Percentiles rank a stretch among this genome's conserved stretches.
These are phyloP conservation scores for Chalaropsis thielavioides DNA, from an alignment of 2,329 filamentous ascomycete species.

Conservation along the genomic window DNA sequence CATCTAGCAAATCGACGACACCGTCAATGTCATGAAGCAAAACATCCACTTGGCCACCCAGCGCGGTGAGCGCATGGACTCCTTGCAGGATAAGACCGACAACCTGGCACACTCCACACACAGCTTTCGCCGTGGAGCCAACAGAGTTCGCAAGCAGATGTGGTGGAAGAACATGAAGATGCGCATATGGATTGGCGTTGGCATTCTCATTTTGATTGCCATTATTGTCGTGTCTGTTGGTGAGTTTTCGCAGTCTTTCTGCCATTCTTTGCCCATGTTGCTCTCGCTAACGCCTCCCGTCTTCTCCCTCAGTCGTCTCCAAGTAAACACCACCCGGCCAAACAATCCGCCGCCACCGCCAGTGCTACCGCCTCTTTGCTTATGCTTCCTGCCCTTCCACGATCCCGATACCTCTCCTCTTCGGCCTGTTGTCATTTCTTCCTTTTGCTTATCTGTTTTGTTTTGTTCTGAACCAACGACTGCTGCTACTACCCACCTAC, in stretches of 20 bases:
- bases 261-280: not conserved
- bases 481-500: not conserved
- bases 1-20: constrained; percentile 86
- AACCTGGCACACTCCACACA: constrained; percentile 86
- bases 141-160: constrained; percentile 93
- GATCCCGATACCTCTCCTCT: not conserved
- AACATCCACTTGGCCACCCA: constrained; percentile 96
- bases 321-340: not conserved
- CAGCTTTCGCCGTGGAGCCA: constrained; percentile 90
- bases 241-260: constrained; percentile 29
- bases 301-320: not conserved
- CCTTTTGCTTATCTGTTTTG: not conserved
- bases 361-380: not conserved
- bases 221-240: constrained; percentile 90
- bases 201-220: constrained; percentile 79
- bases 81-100: constrained; percentile 85
- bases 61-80: constrained; percentile 78
- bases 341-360: not conserved
- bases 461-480: not conserved
- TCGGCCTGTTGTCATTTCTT: not conserved
- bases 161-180: constrained; percentile 99
- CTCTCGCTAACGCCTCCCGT: not conserved
- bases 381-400: not conserved
- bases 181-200: constrained; percentile 87
- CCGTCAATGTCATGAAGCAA: constrained; percentile 85